Conservation (phyloP, 306 rosid species). For the Gillenia trifoliata region DNA sequence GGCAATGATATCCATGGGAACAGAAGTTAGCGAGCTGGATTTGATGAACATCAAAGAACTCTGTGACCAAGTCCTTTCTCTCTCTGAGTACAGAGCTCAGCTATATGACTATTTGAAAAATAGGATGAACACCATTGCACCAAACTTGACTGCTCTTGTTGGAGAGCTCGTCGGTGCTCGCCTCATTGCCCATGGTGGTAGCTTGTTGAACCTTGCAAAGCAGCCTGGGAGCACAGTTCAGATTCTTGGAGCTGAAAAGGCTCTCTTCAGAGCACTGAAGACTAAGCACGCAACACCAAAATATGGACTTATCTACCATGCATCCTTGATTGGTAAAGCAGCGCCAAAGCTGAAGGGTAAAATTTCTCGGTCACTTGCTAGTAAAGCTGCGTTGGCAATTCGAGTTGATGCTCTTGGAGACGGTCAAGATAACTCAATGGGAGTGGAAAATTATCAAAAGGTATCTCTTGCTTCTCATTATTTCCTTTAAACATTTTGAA, state of each 20-base stretch:
- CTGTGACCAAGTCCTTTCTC: slow-evolving; percentile 90
- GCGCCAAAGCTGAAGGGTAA: slow-evolving; percentile 86
- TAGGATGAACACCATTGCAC: slow-evolving; percentile 91
- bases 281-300: slow-evolving; percentile 95
- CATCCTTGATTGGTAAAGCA: slow-evolving; percentile 91
- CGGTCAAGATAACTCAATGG: slow-evolving; percentile 71
- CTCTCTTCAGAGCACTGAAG: slow-evolving; percentile 86
- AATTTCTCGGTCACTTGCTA: slow-evolving; percentile 89
- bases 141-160: slow-evolving; percentile 87
- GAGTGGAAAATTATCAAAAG: slow-evolving; percentile 78
- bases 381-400: slow-evolving; percentile 75
- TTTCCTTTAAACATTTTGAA: background rate
- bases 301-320: slow-evolving; percentile 94
- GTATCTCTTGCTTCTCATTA: slow-evolving; percentile 20
- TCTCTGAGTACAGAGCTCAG: slow-evolving; percentile 83
- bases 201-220: slow-evolving; percentile 88
- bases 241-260: slow-evolving; percentile 97
- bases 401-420: slow-evolving; percentile 89
- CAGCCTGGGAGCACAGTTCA: slow-evolving; percentile 96
- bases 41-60: slow-evolving; percentile 69
- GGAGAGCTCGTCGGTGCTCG: slow-evolving; percentile 99
- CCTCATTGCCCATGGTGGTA: slow-evolving; percentile 92
- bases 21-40: slow-evolving; percentile 93
- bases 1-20: slow-evolving; percentile 88
- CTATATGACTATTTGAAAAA: slow-evolving; percentile 80